Conservation (phyloP, 805 yeast genomes). For the Ogataea henricii region DNA sequence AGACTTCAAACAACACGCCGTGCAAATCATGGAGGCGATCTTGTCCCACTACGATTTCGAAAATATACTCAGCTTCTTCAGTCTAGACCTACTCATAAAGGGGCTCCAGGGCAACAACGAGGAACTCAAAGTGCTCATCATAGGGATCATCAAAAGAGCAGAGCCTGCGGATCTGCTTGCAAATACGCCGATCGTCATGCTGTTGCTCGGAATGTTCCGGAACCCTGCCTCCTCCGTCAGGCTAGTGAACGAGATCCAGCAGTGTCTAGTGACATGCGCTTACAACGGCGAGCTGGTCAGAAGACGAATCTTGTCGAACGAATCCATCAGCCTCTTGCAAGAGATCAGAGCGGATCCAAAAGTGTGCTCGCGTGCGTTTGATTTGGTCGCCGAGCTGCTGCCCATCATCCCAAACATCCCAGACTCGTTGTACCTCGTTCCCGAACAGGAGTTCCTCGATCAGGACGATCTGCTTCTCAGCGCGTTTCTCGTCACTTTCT, state of each 20-base stretch:
- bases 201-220: conserved; percentile 26
- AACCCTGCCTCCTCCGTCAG: conserved; percentile 23
- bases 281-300: conserved; percentile 33
- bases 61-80: conserved; percentile 26
- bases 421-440: conserved; percentile 26
- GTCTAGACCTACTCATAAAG: conserved; percentile 29
- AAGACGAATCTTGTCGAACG: conserved; percentile 32
- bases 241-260: conserved; percentile 27
- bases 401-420: conserved; percentile 30
- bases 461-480: conserved; percentile 35
- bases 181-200: conserved; percentile 31
- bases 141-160: conserved; percentile 29
- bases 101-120: conserved; percentile 33
- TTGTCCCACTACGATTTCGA: conserved; percentile 33
- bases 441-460: conserved; percentile 22
- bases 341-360: conserved; percentile 28
- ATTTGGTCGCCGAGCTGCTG: conserved; percentile 31
- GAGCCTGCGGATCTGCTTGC: conserved; percentile 38
- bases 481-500: conserved; percentile 33
- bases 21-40: conserved; percentile 29
- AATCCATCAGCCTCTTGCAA: conserved; percentile 24
- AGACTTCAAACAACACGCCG: conserved; percentile 19
- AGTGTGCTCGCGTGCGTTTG: conserved; percentile 34
- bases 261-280: conserved; percentile 24
- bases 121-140: conserved; percentile 29